Percentiles rank a stretch among this genome's conserved stretches.
Conservation (phyloP, 2,329 filamentous ascomycete species). For the Hortaea sp. region DNA sequence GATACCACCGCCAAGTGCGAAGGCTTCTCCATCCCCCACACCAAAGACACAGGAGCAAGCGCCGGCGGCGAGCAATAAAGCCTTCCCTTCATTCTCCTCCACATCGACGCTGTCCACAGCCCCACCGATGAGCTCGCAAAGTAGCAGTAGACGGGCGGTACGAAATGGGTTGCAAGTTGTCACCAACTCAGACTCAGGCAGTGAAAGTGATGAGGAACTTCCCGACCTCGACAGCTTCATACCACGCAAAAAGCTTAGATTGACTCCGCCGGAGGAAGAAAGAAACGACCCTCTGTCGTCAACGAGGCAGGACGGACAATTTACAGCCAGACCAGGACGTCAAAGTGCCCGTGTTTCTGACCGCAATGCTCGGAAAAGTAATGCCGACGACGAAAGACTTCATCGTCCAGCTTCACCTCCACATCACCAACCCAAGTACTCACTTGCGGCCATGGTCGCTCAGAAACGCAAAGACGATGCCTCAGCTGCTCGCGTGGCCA, state of each 20-base stretch:
- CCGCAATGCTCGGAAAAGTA: not conserved
- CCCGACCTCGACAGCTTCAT: conserved; percentile 23
- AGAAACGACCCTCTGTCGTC: not conserved
- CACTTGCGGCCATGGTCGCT: conserved; percentile 18
- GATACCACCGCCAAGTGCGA: conserved; percentile 6
- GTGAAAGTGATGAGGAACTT: conserved; percentile 19
- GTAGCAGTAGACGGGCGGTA: conserved; percentile 38
- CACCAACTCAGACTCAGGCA: conserved; percentile 29
- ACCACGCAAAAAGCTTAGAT: conserved; percentile 18
- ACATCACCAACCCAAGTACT: conserved; percentile 18
- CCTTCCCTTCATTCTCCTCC: conserved; percentile 13
- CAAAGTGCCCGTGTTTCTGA: conserved; percentile 5
- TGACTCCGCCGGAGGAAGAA: conserved; percentile 11
- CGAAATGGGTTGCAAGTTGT: conserved; percentile 47
- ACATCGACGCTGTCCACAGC: conserved; percentile 23
- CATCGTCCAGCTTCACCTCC: conserved; percentile 10
- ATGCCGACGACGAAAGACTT: not conserved
- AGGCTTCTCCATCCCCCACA: not conserved
- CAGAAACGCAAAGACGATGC: conserved; percentile 16
- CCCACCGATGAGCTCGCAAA: conserved; percentile 18
- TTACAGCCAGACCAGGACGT: not conserved
- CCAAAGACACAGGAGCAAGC: not conserved
- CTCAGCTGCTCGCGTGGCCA: conserved; percentile 14
- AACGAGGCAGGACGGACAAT: not conserved
- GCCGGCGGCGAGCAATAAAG: too few relatives aligned